phyloP scores from a whole-genome alignment of 352 stramenopile genomes.

The Phytophthora palmivora region DNA sequence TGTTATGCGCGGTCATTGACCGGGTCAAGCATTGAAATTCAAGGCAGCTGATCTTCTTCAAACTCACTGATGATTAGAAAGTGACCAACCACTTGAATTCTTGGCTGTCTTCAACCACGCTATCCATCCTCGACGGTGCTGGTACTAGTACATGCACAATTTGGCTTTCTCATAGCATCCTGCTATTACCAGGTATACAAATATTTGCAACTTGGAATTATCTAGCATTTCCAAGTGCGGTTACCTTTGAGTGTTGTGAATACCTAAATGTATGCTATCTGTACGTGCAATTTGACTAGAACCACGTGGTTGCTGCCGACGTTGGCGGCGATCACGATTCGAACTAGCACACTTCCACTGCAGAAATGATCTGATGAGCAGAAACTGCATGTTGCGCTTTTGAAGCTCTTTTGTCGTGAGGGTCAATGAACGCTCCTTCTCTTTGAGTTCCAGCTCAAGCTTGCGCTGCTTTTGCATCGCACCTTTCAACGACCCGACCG shows the following conservation, averaged over 20 bases:
- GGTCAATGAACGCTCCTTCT: slow-evolving; percentile 31
- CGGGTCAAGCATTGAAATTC: slow-evolving; percentile 27
- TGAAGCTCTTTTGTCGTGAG: slow-evolving; percentile 29
- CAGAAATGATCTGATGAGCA: slow-evolving; percentile 48
- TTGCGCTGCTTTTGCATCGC: slow-evolving; percentile 41
- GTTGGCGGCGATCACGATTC: slow-evolving; percentile 5
- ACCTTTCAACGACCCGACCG: slow-evolving; percentile 47
- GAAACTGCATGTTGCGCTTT: slow-evolving; percentile 43
- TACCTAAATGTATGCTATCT: no score
- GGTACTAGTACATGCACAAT: neutral
- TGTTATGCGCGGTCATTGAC: slow-evolving; percentile 13
- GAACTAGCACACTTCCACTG: slow-evolving; percentile 47
- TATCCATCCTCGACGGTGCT: slow-evolving; percentile 21
- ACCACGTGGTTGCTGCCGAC: slow-evolving; percentile 5
- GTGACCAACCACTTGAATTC: slow-evolving; percentile 31
- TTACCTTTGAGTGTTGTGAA: no score
- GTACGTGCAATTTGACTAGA: no score
- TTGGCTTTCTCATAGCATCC: no score
- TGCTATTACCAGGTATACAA: no score
- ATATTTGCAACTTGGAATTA: no score
- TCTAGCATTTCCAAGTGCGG: neutral
- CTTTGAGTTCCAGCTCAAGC: slow-evolving; percentile 39
- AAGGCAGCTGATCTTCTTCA: slow-evolving; percentile 27
- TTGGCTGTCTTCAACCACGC: slow-evolving; percentile 35
- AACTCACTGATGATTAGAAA: slow-evolving; percentile 13